Evolutionary conservation across 352 stramenopile species (phyloP).

Genomic region (Globisporangium irregulare): DNA sequence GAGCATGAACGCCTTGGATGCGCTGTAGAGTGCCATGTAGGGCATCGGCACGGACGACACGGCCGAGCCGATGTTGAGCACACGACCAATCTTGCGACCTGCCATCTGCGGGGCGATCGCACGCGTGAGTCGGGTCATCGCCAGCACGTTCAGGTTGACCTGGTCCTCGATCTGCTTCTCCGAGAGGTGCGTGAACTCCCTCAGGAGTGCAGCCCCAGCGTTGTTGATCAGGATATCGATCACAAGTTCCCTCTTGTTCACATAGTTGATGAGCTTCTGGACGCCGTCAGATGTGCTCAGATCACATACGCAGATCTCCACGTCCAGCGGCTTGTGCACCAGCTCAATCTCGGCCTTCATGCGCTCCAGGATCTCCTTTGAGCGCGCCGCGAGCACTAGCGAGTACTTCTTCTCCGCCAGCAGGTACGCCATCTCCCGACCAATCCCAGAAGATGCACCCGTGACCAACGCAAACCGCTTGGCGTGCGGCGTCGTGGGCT

Average conservation of each 20-base stretch:
- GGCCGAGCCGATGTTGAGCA: constrained; percentile 83
- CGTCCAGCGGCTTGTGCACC: constrained; percentile 56
- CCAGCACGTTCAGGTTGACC: constrained; percentile 68
- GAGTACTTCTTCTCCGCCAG: constrained; percentile 81
- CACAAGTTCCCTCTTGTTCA: constrained; percentile 53
- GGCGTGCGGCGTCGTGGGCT: constrained; percentile 41
- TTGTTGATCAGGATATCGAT: constrained; percentile 89
- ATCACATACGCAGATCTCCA: constrained; percentile 60
- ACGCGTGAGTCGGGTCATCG: constrained; percentile 57
- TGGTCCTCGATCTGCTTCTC: constrained; percentile 49
- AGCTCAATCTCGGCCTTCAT: constrained; percentile 77
- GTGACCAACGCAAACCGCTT: constrained; percentile 72
- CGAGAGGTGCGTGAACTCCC: constrained; percentile 43
- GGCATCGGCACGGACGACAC: constrained; percentile 46
- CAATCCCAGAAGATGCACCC: constrained; percentile 69
- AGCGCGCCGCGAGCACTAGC: constrained; percentile 62
- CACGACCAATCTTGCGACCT: constrained; percentile 52
- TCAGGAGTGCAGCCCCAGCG: constrained; percentile 39
- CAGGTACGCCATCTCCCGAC: constrained; percentile 72
- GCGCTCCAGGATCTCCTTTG: constrained; percentile 55
- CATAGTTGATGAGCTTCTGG: constrained; percentile 49
- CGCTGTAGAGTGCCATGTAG: constrained; percentile 68
- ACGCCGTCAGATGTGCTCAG: constrained; percentile 49
- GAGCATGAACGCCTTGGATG: constrained; percentile 73
- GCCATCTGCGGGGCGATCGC: constrained; percentile 75